Conservation (phyloP, 495 filamentous ascomycete genomes). For the Aspergillus campestris region DNA sequence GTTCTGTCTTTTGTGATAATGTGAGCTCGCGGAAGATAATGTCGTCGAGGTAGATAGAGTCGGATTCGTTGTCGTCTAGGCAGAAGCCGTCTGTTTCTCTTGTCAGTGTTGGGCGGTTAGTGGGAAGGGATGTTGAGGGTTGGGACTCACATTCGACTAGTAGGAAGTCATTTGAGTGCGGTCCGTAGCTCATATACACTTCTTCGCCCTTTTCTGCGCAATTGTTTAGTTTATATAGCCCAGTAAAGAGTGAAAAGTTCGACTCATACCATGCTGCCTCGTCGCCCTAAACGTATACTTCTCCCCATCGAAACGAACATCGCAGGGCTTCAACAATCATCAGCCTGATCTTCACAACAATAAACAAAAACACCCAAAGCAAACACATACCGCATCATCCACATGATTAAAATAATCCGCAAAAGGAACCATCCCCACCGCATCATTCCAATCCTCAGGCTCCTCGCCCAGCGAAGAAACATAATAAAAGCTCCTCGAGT, state of each 20-base stretch:
- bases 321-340: constrained; percentile 30
- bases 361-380: neutral
- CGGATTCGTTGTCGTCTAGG: constrained; percentile 51
- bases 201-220: constrained; percentile 49
- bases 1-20: constrained; percentile 26
- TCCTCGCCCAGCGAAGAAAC: constrained; percentile 36
- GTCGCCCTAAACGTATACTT: constrained; percentile 50
- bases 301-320: constrained; percentile 41
- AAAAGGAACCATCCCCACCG: constrained; percentile 68
- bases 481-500: constrained; percentile 71
- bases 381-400: constrained; percentile 28
- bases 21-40: constrained; percentile 43
- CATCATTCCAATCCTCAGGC: constrained; percentile 46
- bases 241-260: too few relatives aligned
- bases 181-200: constrained; percentile 65
- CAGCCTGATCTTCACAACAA: neutral
- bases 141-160: constrained; percentile 53
- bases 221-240: neutral
- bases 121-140: neutral
- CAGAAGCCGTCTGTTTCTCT: constrained; percentile 52
- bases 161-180: constrained; percentile 65
- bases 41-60: constrained; percentile 54
- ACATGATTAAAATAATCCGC: constrained; percentile 76
- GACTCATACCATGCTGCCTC: constrained; percentile 37
- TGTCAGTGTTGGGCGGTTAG: neutral